Evolutionary conservation across 148 eudicot genomes (phyloP).

Genomic region (Rhododendron williamsianum): DNA sequence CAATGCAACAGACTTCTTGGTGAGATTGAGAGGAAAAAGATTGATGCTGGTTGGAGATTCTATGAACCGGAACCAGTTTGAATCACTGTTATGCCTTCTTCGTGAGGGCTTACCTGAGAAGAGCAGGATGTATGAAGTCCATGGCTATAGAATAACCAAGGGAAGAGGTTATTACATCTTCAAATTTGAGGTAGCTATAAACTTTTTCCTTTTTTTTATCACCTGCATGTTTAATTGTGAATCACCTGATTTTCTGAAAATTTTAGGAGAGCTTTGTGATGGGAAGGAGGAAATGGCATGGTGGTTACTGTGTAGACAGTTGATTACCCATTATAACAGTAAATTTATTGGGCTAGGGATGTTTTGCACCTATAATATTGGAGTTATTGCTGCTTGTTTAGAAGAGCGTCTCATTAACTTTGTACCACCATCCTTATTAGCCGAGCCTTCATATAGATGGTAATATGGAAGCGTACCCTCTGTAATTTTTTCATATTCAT

Average conservation of each 20-base stretch:
- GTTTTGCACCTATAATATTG: neutral
- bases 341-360: neutral
- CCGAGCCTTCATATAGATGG: neutral
- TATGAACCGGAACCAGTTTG: slow-evolving; percentile 92
- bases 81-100: slow-evolving; percentile 82
- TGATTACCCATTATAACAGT: neutral
- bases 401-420: neutral
- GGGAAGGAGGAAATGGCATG: neutral
- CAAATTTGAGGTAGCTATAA: slow-evolving; percentile 70
- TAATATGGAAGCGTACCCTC: neutral
- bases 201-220: neutral
- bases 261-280: neutral
- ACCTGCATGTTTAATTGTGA: neutral
- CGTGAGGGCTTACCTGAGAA: slow-evolving; percentile 71
- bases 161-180: slow-evolving; percentile 85
- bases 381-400: neutral
- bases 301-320: neutral
- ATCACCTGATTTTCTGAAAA: neutral
- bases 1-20: slow-evolving; percentile 78
- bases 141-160: slow-evolving; percentile 85
- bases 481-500: neutral
- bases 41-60: slow-evolving; percentile 94
- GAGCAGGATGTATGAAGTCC: slow-evolving; percentile 80
- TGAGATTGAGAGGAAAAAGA: slow-evolving; percentile 70
- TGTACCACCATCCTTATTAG: neutral